phyloP scores from a whole-genome alignment of 208 protist species.

The Trypanosoma melophagium region DNA sequence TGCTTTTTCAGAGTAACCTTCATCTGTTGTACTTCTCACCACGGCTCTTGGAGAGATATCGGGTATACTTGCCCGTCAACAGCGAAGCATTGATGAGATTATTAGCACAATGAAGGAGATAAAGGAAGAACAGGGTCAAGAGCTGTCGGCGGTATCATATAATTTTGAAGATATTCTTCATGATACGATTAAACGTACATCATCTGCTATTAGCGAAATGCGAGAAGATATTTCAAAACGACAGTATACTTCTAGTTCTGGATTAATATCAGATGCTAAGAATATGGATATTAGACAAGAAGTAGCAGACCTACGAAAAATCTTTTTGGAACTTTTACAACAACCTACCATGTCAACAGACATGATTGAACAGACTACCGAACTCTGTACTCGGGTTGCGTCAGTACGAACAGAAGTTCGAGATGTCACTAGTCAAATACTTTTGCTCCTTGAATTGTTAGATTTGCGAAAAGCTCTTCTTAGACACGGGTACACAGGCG shows the following conservation, averaged over 20 bases:
- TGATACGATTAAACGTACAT: slow-evolving; percentile 22
- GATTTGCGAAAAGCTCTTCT: slow-evolving; percentile 13
- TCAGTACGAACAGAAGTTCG: neutral
- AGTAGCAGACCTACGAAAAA: slow-evolving; percentile 7
- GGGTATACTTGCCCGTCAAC: slow-evolving; percentile 21
- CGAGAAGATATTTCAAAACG: neutral
- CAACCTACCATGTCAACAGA: too few species aligned
- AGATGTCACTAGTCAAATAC: neutral
- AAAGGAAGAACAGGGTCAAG: neutral
- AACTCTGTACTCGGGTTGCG: neutral
- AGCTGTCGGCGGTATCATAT: slow-evolving; percentile 5
- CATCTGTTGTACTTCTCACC: slow-evolving; percentile 14
- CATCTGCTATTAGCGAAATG: slow-evolving; percentile 12
- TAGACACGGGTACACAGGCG: slow-evolving; percentile 2
- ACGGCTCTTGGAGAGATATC: slow-evolving; percentile 23
- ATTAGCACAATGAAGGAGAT: neutral
- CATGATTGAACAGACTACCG: neutral
- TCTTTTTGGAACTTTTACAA: slow-evolving; percentile 3
- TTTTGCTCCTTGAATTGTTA: slow-evolving; percentile 10
- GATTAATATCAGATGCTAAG: neutral
- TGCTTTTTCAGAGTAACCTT: slow-evolving; percentile 18
- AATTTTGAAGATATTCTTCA: slow-evolving; percentile 19
- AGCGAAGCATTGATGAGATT: slow-evolving; percentile 10
- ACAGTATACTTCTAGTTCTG: neutral
- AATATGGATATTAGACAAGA: neutral